Conservation (phyloP, 106 monocot species). For the Apostasia shenzhenica region DNA sequence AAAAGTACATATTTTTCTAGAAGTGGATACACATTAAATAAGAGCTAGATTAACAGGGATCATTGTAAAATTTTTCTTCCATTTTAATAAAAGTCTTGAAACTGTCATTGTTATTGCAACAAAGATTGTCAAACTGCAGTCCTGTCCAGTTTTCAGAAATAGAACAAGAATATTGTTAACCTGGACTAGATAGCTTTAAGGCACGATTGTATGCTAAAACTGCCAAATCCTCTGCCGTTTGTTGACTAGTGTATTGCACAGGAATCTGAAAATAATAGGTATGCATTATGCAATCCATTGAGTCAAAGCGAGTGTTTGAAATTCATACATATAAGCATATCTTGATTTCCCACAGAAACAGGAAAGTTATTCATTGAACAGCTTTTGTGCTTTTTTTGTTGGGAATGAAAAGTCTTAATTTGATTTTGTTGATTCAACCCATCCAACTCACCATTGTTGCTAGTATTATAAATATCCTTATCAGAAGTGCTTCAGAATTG, state of each 20-base stretch:
- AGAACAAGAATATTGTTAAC: constrained; percentile 20
- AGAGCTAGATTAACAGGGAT: too few species aligned
- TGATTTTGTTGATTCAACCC: too few species aligned
- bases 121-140: neutral
- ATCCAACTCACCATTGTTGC: too few species aligned
- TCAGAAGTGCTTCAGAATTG: too few species aligned
- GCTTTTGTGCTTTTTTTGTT: too few species aligned
- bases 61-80: too few species aligned
- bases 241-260: constrained; percentile 54
- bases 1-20: too few species aligned
- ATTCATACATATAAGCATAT: neutral
- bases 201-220: constrained; percentile 82
- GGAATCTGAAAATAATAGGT: constrained; percentile 51
- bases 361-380: neutral
- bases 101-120: too few species aligned
- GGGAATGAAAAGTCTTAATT: too few species aligned
- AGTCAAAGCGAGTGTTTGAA: neutral
- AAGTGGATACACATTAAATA: too few species aligned
- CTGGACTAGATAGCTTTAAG: constrained; percentile 81
- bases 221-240: constrained; percentile 82
- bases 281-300: neutral
- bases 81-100: too few species aligned
- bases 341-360: neutral
- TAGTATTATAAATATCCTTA: too few species aligned
- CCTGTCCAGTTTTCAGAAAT: neutral